Conservation (phyloP, 768 basidiomycete species). For the Strobilomyces confusus region DNA sequence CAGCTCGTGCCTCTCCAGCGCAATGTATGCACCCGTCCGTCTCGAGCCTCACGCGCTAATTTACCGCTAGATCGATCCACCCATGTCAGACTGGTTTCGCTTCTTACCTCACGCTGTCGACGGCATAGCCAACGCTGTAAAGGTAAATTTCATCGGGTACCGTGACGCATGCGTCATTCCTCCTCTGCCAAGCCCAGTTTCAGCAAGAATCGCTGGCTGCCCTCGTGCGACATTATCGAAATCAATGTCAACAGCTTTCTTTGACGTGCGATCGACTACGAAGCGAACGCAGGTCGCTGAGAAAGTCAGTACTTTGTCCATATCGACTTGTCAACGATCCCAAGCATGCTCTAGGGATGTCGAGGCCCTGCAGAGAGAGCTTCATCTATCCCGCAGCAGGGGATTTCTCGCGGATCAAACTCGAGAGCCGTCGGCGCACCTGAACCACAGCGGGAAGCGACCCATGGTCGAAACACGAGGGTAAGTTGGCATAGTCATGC, state of each 20-base stretch:
- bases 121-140: conserved; percentile 58
- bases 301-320: conserved; percentile 41
- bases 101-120: conserved; percentile 61
- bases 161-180: background rate
- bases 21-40: conserved; percentile 45
- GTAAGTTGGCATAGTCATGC: conserved; percentile 30
- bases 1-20: conserved; percentile 70
- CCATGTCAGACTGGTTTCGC: conserved; percentile 82
- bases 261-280: conserved; percentile 31
- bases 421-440: conserved; percentile 33
- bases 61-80: conserved; percentile 61
- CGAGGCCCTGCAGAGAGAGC: conserved; percentile 47
- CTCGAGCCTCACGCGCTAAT: background rate
- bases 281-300: conserved; percentile 43
- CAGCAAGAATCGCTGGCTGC: conserved; percentile 73
- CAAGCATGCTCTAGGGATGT: conserved; percentile 38
- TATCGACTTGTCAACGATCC: conserved; percentile 5
- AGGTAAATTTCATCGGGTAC: conserved; percentile 39
- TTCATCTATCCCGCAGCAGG: conserved; percentile 41
- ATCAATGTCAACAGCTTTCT: conserved; percentile 46
- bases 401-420: conserved; percentile 26
- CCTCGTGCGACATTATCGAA: conserved; percentile 61
- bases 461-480: conserved; percentile 43
- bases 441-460: conserved; percentile 66
- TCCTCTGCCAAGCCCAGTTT: conserved; percentile 43